Percentiles rank a stretch among this genome's conserved stretches.
phyloP scores from a whole-genome alignment of 2,329 filamentous ascomycete species.

The Neonectria ditissima region DNA sequence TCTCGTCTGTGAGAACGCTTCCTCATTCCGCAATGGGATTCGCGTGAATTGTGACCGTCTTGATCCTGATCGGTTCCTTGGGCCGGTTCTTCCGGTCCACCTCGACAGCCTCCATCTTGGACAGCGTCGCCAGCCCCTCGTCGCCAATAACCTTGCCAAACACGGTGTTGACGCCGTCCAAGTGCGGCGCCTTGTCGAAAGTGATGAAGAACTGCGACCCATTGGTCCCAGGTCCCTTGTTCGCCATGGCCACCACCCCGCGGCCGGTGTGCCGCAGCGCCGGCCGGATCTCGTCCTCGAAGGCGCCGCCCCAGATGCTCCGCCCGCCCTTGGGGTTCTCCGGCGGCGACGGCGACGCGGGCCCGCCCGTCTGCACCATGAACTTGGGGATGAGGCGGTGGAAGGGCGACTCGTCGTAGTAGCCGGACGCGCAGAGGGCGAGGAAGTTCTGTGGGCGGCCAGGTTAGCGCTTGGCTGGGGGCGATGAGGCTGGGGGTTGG shows the following conservation, averaged over 20 bases:
- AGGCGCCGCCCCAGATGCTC: constrained; percentile 79
- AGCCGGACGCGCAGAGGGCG: constrained; percentile 82
- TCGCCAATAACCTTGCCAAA: constrained; percentile 81
- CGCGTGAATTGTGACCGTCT: constrained; percentile 79
- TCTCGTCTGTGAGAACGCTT: constrained; percentile 47
- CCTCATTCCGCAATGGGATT: constrained; percentile 78
- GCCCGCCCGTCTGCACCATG: constrained; percentile 82
- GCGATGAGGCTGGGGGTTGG: not conserved
- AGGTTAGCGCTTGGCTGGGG: constrained; percentile 26
- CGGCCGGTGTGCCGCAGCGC: constrained; percentile 75
- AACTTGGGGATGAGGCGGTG: constrained; percentile 85
- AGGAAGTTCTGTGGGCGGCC: constrained; percentile 78
- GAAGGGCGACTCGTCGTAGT: constrained; percentile 81
- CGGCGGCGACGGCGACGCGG: constrained; percentile 61
- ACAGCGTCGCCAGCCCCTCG: constrained; percentile 72
- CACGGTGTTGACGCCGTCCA: constrained; percentile 87
- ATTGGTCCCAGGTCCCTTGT: constrained; percentile 79
- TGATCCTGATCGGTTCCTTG: constrained; percentile 73
- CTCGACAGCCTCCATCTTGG: constrained; percentile 76
- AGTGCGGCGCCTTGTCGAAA: constrained; percentile 80
- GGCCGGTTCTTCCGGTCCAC: constrained; percentile 85
- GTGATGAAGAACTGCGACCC: constrained; percentile 86
- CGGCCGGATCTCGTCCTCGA: constrained; percentile 85
- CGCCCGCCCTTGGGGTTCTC: constrained; percentile 75
- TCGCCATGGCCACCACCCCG: constrained; percentile 82